Conservation (phyloP, 164 flowering plant genomes). For the Chimonanthus praecox region DNA sequence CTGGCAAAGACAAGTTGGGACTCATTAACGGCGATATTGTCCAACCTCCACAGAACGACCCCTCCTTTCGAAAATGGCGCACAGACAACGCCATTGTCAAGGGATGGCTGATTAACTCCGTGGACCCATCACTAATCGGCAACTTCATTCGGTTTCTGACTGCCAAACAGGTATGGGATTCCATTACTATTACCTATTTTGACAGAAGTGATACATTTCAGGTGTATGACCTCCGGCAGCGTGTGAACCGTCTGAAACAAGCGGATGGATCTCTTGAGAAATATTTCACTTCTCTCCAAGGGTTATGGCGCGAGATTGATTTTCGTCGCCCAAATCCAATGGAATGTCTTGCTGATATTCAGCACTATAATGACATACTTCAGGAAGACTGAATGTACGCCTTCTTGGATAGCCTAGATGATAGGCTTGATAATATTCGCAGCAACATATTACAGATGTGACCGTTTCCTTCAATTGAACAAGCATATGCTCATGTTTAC, state of each 20-base stretch:
- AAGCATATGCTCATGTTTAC: neutral
- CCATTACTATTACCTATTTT: neutral
- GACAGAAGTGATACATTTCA: neutral
- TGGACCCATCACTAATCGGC: neutral
- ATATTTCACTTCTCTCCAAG: neutral
- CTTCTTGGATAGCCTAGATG: neutral
- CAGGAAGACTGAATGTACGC: neutral
- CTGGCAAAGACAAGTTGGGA: no score
- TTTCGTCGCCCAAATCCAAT: slow-evolving; percentile 1
- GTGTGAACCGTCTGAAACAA: neutral
- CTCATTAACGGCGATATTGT: no score
- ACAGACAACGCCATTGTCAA: neutral
- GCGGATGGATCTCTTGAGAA: neutral
- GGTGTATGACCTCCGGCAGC: neutral
- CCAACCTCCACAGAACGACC: neutral
- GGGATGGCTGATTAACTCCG: neutral
- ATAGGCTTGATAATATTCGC: neutral
- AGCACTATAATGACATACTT: neutral
- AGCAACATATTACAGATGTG: neutral
- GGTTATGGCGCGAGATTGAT: neutral
- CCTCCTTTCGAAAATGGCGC: neutral
- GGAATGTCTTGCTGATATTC: neutral
- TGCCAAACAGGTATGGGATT: neutral
- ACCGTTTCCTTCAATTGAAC: neutral
- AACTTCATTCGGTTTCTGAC: neutral